Conservation (phyloP, 1,284 basidiomycete genomes). For the Fomitiporia mediterranea region DNA sequence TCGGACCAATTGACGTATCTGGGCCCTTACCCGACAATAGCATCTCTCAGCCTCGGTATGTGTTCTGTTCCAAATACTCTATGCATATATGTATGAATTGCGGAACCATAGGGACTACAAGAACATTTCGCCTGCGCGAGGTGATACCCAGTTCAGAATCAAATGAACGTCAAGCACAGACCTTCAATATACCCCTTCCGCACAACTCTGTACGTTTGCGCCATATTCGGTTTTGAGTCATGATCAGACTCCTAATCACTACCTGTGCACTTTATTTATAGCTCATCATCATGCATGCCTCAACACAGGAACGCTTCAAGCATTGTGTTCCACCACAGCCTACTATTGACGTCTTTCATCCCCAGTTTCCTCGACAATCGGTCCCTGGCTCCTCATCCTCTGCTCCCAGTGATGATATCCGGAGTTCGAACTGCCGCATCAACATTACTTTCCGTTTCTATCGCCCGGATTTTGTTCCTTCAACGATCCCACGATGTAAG, state of each 20-base stretch:
- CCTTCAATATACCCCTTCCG: conserved; percentile 77
- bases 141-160: conserved; percentile 58
- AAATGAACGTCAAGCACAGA: conserved; percentile 54
- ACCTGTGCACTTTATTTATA: conserved; percentile 28
- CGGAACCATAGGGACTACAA: conserved; percentile 51
- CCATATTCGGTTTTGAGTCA: too few relatives aligned
- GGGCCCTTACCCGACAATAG: conserved; percentile 90
- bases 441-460: conserved; percentile 91
- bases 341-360: conserved; percentile 72
- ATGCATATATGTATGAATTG: conserved; percentile 12
- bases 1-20: conserved; percentile 76
- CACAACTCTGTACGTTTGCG: conserved; percentile 72
- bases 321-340: conserved; percentile 74
- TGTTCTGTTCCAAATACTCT: neutral
- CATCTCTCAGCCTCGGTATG: conserved; percentile 85
- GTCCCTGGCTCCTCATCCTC: neutral
- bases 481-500: conserved; percentile 66
- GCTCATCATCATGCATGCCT: conserved; percentile 90
- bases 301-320: conserved; percentile 87
- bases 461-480: conserved; percentile 77
- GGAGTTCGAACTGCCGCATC: conserved; percentile 66
- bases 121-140: conserved; percentile 76
- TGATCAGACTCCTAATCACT: neutral
- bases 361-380: conserved; percentile 47
- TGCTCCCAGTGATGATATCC: conserved; percentile 27